Base-by-base conservation (phyloP, 108 stramenopile species). In the Skeletonema marinoi region DNA sequence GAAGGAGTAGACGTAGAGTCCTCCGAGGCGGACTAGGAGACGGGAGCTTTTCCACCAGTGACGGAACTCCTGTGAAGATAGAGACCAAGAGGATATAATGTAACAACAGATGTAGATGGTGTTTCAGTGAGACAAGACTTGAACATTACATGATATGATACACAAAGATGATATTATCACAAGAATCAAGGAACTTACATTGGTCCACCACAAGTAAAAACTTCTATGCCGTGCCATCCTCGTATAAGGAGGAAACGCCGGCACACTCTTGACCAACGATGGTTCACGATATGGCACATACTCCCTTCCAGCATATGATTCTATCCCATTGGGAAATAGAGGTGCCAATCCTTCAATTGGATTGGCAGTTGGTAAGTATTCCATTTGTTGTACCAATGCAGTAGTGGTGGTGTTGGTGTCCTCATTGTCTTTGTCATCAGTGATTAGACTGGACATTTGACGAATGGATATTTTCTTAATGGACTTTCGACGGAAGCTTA, bases 21-120 rank as follows among this genome's bases (percentile, higher is more conserved):
- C 89, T 16, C 73, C 86, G 12, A 93, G 48, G 17, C 92, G 85
- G 7, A 90, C 88, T 9, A 93, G 79, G 25, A 93, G 88, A 60
- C 92, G 83, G n/a, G 87, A 84, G 4, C 88, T 83, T 70, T 93
- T 93, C 92, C 92, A 93, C 88, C 86, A 56, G 54, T 56, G 25
- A 56, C 25, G 54, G 17, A 25, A 56, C n/a, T 21, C 25, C 19
- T 56, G 54, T 29, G 7, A 50, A 29, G 10, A 56, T 0, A 25
- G 54, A 56, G 54, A 50, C 33, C 33, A 35, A 35, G 25, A 25
- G 25, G 25, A 25, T 25, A 25, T 6, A 36, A 36, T 36, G 36
- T 36, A 25, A 0, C 25, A 25, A 0, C 25, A 25, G 25, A 25
- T 25, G 25, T 25, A 25, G 25, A 25, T 25, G 25, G 25, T 25